Conservation (phyloP, 306 rosid genomes). For the Arachis hypogaea region DNA sequence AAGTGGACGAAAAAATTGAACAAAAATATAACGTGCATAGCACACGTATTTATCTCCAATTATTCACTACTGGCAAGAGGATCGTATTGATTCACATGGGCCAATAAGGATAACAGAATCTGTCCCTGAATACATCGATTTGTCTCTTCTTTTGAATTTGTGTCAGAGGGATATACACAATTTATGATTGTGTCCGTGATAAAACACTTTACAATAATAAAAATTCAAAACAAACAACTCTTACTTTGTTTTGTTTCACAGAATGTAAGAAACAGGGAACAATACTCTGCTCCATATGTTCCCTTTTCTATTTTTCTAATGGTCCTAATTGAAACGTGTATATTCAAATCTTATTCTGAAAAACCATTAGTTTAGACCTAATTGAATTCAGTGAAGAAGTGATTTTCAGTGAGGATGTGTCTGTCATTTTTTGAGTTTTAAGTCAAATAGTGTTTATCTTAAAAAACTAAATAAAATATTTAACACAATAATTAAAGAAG, state of each 20-base stretch:
- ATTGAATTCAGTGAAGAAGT: too few species aligned
- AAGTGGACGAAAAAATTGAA: background rate
- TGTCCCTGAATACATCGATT: conserved; percentile 18
- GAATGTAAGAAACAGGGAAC: conserved; percentile 46
- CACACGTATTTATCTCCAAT: background rate
- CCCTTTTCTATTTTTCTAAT: conserved; percentile 21
- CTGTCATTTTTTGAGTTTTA: too few species aligned
- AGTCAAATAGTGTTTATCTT: too few species aligned
- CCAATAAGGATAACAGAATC: conserved; percentile 27
- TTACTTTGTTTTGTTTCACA: conserved; percentile 41
- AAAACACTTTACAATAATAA: background rate
- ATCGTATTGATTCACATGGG: conserved; percentile 13
- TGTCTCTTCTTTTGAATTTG: conserved; percentile 42
- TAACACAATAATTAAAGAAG: too few species aligned
- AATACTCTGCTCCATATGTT: conserved; percentile 22
- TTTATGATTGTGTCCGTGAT: conserved; percentile 41
- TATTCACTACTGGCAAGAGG: background rate
- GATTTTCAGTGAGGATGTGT: too few species aligned
- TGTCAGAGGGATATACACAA: conserved; percentile 18
- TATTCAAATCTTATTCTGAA: too few species aligned
- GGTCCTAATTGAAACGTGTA: too few species aligned
- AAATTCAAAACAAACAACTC: conserved; percentile 1
- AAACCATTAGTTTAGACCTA: too few species aligned
- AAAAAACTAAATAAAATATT: too few species aligned
- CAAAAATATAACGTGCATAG: background rate